Conservation (phyloP, 768 basidiomycete species). For the Russula vinacea region DNA sequence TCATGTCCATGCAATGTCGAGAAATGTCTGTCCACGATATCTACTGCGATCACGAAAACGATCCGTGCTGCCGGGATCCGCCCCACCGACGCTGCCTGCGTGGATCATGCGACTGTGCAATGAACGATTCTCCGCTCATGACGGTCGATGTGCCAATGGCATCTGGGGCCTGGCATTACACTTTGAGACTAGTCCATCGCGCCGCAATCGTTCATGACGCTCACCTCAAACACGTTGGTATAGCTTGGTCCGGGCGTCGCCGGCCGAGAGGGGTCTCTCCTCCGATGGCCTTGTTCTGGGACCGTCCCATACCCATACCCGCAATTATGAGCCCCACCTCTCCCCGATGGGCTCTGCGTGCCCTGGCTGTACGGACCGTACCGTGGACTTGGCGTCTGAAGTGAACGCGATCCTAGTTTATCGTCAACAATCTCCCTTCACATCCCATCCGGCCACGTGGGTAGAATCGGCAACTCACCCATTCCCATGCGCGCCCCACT, state of each 20-base stretch:
- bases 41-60: slow-evolving; percentile 21
- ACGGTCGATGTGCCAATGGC: slow-evolving; percentile 26
- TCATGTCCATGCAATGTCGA: slow-evolving; percentile 3
- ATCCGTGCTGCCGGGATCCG: slow-evolving; percentile 23
- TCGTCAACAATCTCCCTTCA: slow-evolving; percentile 2
- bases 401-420: slow-evolving; percentile 14
- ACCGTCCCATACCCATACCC: slow-evolving; percentile 23
- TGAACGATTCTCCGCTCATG: slow-evolving; percentile 26
- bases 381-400: slow-evolving; percentile 24
- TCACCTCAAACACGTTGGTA: slow-evolving; percentile 29
- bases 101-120: slow-evolving; percentile 23
- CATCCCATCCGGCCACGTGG: not conserved
- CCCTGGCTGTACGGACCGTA: slow-evolving; percentile 18
- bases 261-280: slow-evolving; percentile 28
- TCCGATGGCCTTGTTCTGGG: slow-evolving; percentile 25
- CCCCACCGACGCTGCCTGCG: slow-evolving; percentile 23
- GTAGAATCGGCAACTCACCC: slow-evolving; percentile 14
- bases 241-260: slow-evolving; percentile 26
- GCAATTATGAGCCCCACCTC: slow-evolving; percentile 23
- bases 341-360: slow-evolving; percentile 25
- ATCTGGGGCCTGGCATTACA: slow-evolving; percentile 8
- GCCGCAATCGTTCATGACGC: slow-evolving; percentile 13
- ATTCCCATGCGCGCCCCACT: slow-evolving; percentile 17
- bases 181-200: not conserved
- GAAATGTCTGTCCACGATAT: not conserved